Evolutionary conservation across 2,329 filamentous ascomycete genomes (phyloP), one percentile per base, ranked within the genome.

Genomic region (Colletotrichum incanum): DNA sequence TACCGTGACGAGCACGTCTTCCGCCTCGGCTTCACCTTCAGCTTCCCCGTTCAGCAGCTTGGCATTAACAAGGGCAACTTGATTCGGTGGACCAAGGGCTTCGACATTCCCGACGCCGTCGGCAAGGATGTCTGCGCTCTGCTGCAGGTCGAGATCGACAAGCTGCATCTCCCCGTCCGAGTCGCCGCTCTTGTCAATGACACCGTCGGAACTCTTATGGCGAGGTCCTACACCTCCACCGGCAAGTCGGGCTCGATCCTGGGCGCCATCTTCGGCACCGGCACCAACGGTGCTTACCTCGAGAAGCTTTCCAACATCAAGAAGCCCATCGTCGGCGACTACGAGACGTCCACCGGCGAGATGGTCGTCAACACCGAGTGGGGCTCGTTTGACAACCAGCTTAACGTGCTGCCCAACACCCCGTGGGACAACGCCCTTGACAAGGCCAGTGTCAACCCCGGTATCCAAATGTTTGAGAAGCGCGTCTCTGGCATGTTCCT

Each of bases 331-430:
- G 84, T 87, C 72, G 91, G 91, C 74, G 86, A 92, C 5, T 96
- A 93, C 76, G 94, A 98, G 82, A 87, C 86, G 60, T 91, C 91
- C 11, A 97, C 95, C 0, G 95, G 95, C 64, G 91, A 97, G 77
- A 99, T 99, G 96, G 94, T 99, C 71, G 90, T 99, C 84, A 99
- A 99, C 84, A 96, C 94, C 0, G 96, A 99, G 84, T 99, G 96
- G 96, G 96, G 96, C 74, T 97, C 94, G 69, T 99, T 99, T 79
- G 96, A 99, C 84, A 98, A 98, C 84, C 90, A 93, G 77, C 90
- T 98, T 75, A 94, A 92, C 76, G 93, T 97, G 26, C 88, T 99
- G 50, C 96, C 96, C 56, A 93, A 91, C 77, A 98, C 96, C 0
- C 85, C 90, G 0, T 98, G 94, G 84, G 96, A 99, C 80, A 84